A percentile compares a stretch with the other conserved stretches of the same genome.
phyloP scores from a whole-genome alignment of 305 asterid species.

The Fraxinus nigra region DNA sequence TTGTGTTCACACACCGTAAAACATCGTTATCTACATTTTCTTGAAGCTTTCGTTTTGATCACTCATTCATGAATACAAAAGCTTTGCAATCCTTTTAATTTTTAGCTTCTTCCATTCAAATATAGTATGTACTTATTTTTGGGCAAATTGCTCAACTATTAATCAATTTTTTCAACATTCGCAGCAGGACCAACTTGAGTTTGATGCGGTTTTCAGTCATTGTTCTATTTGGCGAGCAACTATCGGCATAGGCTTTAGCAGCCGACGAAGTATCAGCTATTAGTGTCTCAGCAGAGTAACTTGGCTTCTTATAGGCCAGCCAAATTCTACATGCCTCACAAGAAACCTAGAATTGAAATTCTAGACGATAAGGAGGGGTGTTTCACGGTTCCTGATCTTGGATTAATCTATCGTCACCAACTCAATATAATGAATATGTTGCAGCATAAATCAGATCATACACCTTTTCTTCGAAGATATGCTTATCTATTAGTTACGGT shows the following conservation, averaged over 20 bases:
- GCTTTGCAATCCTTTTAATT: too few relatives aligned
- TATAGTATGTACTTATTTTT: background rate
- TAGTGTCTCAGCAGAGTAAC: conserved; percentile 27
- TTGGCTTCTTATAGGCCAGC: conserved; percentile 16
- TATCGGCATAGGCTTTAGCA: conserved; percentile 15
- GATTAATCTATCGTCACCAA: conserved; percentile 17
- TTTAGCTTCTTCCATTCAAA: too few relatives aligned
- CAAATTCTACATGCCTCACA: conserved; percentile 32
- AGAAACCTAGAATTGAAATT: conserved; percentile 40
- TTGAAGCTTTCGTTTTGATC: too few relatives aligned
- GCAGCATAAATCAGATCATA: background rate
- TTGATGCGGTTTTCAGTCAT: conserved; percentile 41
- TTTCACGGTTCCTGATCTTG: conserved; percentile 49
- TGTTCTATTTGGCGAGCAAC: conserved; percentile 40
- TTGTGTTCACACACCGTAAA: too few relatives aligned
- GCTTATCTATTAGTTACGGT: background rate
- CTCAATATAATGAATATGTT: background rate
- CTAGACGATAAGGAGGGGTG: conserved; percentile 42
- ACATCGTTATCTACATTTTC: too few relatives aligned
- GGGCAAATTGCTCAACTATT: background rate
- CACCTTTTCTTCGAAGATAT: background rate
- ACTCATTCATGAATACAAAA: too few relatives aligned
- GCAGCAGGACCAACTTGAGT: conserved; percentile 44
- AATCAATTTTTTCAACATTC: background rate
- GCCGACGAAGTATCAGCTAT: conserved; percentile 41